Percentiles rank a stretch among this genome's conserved stretches.
Evolutionary conservation across 2,329 filamentous ascomycete genomes (phyloP).

Genomic region (Teratosphaeria pseudoeucalypti): DNA sequence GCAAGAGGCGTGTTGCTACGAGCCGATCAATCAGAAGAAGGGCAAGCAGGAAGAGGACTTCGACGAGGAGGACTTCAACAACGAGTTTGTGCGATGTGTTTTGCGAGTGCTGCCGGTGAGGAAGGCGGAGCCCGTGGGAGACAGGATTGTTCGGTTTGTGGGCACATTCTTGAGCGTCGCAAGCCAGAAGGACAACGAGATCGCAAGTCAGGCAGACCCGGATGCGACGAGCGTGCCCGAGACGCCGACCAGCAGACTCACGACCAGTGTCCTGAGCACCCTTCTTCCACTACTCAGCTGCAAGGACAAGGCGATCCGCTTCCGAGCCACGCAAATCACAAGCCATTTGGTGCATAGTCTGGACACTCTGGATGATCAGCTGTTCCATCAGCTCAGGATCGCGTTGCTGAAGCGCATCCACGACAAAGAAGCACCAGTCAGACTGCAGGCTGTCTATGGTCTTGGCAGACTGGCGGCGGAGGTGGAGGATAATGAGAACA

Average conservation of each 20-base stretch:
- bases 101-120: conserved; percentile 75
- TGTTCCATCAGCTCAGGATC: conserved; percentile 73
- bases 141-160: conserved; percentile 74
- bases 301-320: conserved; percentile 90
- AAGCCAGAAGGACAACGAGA: conserved; percentile 44
- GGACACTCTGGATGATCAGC: conserved; percentile 80
- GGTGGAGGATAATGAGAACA: conserved; percentile 52
- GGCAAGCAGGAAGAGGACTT: conserved; percentile 53
- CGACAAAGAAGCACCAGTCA: conserved; percentile 88
- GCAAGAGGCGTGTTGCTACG: conserved; percentile 68
- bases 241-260: conserved; percentile 74
- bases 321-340: conserved; percentile 78
- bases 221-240: conserved; percentile 59
- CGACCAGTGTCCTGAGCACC: conserved; percentile 60
- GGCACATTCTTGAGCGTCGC: conserved; percentile 73
- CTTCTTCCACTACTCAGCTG: conserved; percentile 66
- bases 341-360: conserved; percentile 88
- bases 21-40: conserved; percentile 41
- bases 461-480: conserved; percentile 70
- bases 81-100: conserved; percentile 73
- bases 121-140: conserved; percentile 82
- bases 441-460: conserved; percentile 83
- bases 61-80: conserved; percentile 77
- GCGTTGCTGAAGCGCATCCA: conserved; percentile 75
- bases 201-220: conserved; percentile 41